Evolutionary conservation across 2,329 filamentous ascomycete genomes (phyloP).

Genomic region (Colletotrichum karsti): DNA sequence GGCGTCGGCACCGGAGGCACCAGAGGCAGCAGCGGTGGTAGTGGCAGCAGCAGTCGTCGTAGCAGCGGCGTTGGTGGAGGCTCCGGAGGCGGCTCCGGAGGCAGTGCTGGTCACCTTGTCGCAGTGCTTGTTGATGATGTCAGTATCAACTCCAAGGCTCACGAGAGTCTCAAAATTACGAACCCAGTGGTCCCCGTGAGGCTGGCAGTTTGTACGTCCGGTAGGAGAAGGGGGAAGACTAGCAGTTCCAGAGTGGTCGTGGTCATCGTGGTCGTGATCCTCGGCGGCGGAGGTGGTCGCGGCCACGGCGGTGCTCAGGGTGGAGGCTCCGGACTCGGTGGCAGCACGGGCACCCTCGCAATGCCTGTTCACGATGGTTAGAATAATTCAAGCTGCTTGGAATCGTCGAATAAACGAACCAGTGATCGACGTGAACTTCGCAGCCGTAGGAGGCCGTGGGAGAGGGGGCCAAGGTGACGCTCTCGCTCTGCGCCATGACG

Average conservation of each 20-base stretch:
- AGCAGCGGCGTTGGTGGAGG: constrained; percentile 54
- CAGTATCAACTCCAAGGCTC: too few relatives aligned
- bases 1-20: not conserved
- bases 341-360: constrained; percentile 26
- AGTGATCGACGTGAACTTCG: constrained; percentile 47
- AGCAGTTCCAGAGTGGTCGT: constrained; percentile 29
- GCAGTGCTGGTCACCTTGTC: constrained; percentile 12
- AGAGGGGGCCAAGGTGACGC: constrained; percentile 35
- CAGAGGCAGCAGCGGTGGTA: too few relatives aligned
- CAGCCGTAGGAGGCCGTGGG: constrained; percentile 46
- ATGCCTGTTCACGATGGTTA: not conserved
- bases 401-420: too few relatives aligned
- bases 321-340: not conserved
- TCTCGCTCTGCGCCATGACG: not conserved
- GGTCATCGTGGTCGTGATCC: constrained; percentile 8
- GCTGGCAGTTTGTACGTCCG: constrained; percentile 43
- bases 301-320: not conserved
- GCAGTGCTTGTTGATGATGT: constrained; percentile 16
- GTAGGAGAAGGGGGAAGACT: constrained; percentile 42
- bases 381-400: too few relatives aligned
- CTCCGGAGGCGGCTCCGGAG: not conserved
- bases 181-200: constrained; percentile 50
- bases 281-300: constrained; percentile 3
- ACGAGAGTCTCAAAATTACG: too few relatives aligned
- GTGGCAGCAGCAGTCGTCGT: constrained; percentile 25